Conservation (phyloP, 2,329 filamentous ascomycete species). For the Diaporthe helianthi region DNA sequence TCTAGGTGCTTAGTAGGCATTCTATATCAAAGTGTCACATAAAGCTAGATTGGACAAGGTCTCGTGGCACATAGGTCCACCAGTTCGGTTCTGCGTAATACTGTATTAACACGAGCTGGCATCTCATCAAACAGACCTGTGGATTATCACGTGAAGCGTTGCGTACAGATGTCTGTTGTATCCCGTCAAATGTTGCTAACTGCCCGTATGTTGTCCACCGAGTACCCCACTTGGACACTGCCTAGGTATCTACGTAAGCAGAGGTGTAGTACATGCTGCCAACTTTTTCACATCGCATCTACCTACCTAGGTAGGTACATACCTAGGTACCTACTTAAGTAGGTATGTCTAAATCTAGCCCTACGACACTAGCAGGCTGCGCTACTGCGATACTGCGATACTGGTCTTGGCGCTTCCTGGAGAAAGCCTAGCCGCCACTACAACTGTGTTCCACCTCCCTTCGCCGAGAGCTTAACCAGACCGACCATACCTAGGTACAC, state of each 20-base stretch:
- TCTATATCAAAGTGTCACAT: no score
- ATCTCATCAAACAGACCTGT: not conserved
- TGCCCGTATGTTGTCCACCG: not conserved
- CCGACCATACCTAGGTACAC: not conserved
- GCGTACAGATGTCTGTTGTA: no score
- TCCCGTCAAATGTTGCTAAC: conserved; percentile 17
- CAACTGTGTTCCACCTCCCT: not conserved
- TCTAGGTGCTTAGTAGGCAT: no score
- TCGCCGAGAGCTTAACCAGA: conserved; percentile 2
- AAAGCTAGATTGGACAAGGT: no score
- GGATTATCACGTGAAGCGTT: conserved; percentile 21
- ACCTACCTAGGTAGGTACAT: no score
- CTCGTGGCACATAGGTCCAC: not conserved
- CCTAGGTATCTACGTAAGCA: conserved; percentile 17
- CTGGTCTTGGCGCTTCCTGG: conserved; percentile 14
- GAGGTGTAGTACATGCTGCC: not conserved
- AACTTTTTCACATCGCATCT: conserved; percentile 1
- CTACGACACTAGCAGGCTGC: not conserved
- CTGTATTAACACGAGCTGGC: no score
- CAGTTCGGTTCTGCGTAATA: not conserved
- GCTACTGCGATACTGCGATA: conserved; percentile 1
- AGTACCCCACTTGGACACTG: conserved; percentile 21
- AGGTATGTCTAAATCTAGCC: no score
- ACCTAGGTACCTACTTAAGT: no score
- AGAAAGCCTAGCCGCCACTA: conserved; percentile 6